Conservation (phyloP, 2,329 filamentous ascomycete species). For the Xylariaceae sp. region DNA sequence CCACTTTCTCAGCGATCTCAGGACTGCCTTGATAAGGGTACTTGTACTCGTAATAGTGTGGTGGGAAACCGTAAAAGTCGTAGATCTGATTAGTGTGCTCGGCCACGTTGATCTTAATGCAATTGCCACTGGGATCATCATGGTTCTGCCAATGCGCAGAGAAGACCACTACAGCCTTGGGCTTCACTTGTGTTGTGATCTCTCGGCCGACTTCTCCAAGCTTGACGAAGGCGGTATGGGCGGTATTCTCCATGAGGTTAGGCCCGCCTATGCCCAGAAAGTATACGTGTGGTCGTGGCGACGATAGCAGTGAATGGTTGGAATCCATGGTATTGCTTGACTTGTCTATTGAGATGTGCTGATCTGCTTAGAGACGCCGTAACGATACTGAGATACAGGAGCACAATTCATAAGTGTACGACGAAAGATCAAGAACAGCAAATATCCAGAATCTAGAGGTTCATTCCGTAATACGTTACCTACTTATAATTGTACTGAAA, state of each 20-base stretch:
- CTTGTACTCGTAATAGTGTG: constrained; percentile 55
- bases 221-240: constrained; percentile 55
- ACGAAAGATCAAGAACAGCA: no score
- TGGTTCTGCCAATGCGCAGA: constrained; percentile 65
- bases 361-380: no score
- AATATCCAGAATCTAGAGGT: no score
- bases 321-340: no score
- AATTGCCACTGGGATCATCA: constrained; percentile 37
- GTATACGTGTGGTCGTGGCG: constrained; percentile 17
- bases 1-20: constrained; percentile 48
- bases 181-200: constrained; percentile 57
- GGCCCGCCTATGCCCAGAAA: constrained; percentile 35
- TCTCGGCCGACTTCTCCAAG: constrained; percentile 51
- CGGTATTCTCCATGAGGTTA: constrained; percentile 54
- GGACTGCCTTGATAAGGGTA: constrained; percentile 56
- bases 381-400: no score
- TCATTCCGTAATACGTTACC: no score
- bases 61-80: constrained; percentile 61
- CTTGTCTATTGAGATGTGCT: no score
- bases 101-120: constrained; percentile 54
- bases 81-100: constrained; percentile 55
- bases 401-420: no score
- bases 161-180: constrained; percentile 60
- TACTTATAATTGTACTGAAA: no score
- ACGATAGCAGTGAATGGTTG: no score